These are phyloP conservation scores for Barnettozyma pratensis DNA, from an alignment of 805 yeast species.

Conservation along the genomic window DNA sequence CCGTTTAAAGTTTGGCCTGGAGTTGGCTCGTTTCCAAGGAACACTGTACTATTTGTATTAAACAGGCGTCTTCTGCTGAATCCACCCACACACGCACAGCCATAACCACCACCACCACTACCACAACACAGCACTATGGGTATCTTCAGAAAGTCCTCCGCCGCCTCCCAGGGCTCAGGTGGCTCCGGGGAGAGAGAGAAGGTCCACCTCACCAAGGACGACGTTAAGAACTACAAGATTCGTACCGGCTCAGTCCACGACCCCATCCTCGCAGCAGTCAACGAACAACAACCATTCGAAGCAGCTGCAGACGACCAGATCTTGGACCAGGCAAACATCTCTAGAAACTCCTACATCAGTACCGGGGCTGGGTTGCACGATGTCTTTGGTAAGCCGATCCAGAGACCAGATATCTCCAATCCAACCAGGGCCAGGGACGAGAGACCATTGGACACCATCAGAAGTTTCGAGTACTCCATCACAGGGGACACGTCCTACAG, in stretches of 20 bases:
- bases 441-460: constrained; percentile 93
- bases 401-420: constrained; percentile 79
- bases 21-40: too few species aligned
- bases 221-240: constrained; percentile 51
- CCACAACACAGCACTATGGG: constrained; percentile 30
- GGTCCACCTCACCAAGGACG: constrained; percentile 43
- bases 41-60: too few species aligned
- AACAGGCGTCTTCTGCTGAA: too few species aligned
- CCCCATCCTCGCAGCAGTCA: constrained; percentile 90
- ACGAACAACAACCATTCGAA: constrained; percentile 95
- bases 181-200: constrained; percentile 28
- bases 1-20: not conserved
- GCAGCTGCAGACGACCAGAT: constrained; percentile 23
- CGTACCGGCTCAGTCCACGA: constrained; percentile 73
- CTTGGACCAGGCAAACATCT: constrained; percentile 21
- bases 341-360: constrained; percentile 24
- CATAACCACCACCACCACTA: too few species aligned
- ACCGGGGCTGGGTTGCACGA: constrained; percentile 56
- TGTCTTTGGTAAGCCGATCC: constrained; percentile 79
- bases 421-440: constrained; percentile 94
- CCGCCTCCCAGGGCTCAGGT: constrained; percentile 24
- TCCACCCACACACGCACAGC: too few species aligned
- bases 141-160: constrained; percentile 36
- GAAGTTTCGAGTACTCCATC: constrained; percentile 89
- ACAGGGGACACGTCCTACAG: constrained; percentile 80